These are phyloP conservation scores for Arachnomyces sp. DNA, from an alignment of 2,329 filamentous ascomycete genomes.

Conservation along the genomic window DNA sequence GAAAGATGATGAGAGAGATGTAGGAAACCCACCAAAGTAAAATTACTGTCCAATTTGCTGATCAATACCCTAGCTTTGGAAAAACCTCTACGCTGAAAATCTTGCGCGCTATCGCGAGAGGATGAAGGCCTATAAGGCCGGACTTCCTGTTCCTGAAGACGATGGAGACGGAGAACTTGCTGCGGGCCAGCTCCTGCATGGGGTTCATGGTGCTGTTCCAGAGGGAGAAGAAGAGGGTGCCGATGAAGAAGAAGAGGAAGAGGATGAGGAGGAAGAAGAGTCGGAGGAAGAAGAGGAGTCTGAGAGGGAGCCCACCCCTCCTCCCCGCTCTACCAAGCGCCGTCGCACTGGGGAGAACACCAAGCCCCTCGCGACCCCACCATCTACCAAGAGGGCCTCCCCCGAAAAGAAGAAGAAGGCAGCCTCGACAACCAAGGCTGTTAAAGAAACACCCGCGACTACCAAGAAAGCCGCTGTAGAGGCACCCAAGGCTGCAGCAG, in stretches of 20 bases:
- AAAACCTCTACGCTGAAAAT: conserved; percentile 49
- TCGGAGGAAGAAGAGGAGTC: conserved; percentile 31
- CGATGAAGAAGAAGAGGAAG: conserved; percentile 20
- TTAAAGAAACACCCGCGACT: conserved; percentile 15
- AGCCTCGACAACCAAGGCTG: conserved; percentile 17
- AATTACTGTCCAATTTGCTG: conserved; percentile 7
- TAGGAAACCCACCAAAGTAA: conserved; percentile 26
- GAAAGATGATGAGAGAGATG: conserved; percentile 62
- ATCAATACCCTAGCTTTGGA: conserved; percentile 38
- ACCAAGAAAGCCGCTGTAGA: conserved; percentile 23
- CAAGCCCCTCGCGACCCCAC: conserved; percentile 27
- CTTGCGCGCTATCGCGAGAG: conserved; percentile 49
- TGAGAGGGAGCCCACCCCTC: conserved; percentile 35
- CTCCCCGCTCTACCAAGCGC: conserved; percentile 34
- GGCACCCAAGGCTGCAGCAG: conserved; percentile 24
- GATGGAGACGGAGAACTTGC: conserved; percentile 31
- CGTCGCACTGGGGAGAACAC: conserved; percentile 33
- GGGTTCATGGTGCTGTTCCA: conserved; percentile 28
- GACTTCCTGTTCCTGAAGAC: conserved; percentile 36
- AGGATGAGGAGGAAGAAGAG: conserved; percentile 25
- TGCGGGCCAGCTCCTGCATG: conserved; percentile 34
- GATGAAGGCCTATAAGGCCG: conserved; percentile 49
- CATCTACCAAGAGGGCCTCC: conserved; percentile 30
- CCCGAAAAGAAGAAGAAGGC: conserved; percentile 25
- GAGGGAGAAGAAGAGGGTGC: conserved; percentile 27